These are phyloP conservation scores for Phyllosticta paracitricarpa DNA, from an alignment of 2,329 filamentous ascomycete genomes.

Conservation along the genomic window DNA sequence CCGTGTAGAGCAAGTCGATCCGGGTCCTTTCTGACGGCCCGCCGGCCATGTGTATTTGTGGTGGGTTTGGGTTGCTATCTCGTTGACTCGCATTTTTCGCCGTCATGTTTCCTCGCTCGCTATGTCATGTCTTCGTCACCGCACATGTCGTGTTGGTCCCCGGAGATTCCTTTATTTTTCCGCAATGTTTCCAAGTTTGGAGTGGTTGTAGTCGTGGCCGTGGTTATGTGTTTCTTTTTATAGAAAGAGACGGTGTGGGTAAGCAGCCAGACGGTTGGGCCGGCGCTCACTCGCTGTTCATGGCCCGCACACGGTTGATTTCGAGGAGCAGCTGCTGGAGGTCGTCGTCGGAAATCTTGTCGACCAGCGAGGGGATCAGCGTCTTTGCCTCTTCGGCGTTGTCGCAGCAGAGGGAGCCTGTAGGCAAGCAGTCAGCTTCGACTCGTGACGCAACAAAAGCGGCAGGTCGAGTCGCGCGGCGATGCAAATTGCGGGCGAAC, in stretches of 20 bases:
- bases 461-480: background rate
- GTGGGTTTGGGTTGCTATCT: background rate
- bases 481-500: background rate
- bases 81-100: background rate
- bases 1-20: background rate
- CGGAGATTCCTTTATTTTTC: background rate
- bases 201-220: background rate
- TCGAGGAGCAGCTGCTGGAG: conserved; percentile 82
- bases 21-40: background rate
- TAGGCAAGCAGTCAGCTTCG: conserved; percentile 11
- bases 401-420: conserved; percentile 86
- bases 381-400: conserved; percentile 93
- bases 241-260: background rate
- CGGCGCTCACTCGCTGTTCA: background rate
- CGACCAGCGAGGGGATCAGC: conserved; percentile 75
- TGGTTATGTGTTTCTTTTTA: background rate
- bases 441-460: background rate
- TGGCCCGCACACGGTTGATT: conserved; percentile 62
- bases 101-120: background rate
- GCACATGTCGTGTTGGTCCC: background rate
- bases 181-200: background rate
- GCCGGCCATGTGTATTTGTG: background rate
- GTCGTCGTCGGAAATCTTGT: conserved; percentile 86
- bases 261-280: background rate
- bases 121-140: background rate